phyloP scores from a whole-genome alignment of 2,329 filamentous ascomycete species.

The Pleomassaria siparia region DNA sequence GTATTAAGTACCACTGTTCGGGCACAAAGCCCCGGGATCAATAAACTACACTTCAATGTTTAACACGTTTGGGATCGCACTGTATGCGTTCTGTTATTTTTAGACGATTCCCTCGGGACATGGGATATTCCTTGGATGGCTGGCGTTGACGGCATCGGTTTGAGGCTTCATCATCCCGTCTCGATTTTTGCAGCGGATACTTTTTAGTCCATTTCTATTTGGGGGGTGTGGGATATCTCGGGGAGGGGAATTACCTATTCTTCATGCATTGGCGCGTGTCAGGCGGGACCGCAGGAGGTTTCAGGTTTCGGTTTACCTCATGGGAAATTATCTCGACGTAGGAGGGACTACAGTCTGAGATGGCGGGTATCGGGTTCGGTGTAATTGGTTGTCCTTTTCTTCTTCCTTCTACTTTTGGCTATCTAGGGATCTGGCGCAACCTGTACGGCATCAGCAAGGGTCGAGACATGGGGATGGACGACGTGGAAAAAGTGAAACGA shows the following conservation, averaged over 20 bases:
- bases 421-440: slow-evolving; percentile 11
- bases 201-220: slow-evolving; percentile 27
- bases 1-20: slow-evolving; percentile 37
- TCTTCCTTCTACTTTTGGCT: slow-evolving; percentile 13
- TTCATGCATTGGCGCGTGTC: slow-evolving; percentile 24
- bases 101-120: not conserved
- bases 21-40: slow-evolving; percentile 14
- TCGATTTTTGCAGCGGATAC: slow-evolving; percentile 30
- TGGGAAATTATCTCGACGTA: slow-evolving; percentile 16
- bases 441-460: slow-evolving; percentile 15
- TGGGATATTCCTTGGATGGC: slow-evolving; percentile 1
- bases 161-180: slow-evolving; percentile 9
- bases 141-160: slow-evolving; percentile 19
- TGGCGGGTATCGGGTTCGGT: slow-evolving; percentile 7
- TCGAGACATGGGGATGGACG: slow-evolving; percentile 5
- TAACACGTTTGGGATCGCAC: slow-evolving; percentile 24
- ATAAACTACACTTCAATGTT: slow-evolving; percentile 26
- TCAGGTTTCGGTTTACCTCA: slow-evolving; percentile 13
- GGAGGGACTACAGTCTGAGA: slow-evolving; percentile 12
- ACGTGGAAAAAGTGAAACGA: slow-evolving; percentile 20
- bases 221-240: slow-evolving; percentile 16
- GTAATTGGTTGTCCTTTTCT: slow-evolving; percentile 13
- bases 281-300: slow-evolving; percentile 13
- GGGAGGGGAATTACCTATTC: slow-evolving; percentile 9
- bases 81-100: slow-evolving; percentile 21